phyloP scores from a whole-genome alignment of 306 rosid genomes.

The Corylus avellana region DNA sequence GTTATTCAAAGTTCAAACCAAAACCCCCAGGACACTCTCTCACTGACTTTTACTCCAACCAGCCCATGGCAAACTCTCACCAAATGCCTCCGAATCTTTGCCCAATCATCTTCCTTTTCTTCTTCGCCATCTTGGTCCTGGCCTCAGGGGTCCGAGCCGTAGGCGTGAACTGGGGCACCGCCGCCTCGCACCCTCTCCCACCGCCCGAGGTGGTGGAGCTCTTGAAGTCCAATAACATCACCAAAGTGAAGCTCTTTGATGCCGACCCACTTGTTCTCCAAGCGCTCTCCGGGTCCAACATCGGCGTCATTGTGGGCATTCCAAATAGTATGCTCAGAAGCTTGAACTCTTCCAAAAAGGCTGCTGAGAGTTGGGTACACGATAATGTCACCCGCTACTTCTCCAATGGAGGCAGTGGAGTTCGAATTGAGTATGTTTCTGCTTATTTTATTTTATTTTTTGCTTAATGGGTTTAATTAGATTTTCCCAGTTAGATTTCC shows the following conservation, averaged over 20 bases:
- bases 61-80: constrained; percentile 2
- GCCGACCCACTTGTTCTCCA: constrained; percentile 68
- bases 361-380: constrained; percentile 85
- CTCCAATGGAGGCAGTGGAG: constrained; percentile 48
- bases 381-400: constrained; percentile 89
- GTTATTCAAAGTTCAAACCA: background rate
- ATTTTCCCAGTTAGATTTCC: background rate
- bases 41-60: background rate
- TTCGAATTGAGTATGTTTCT: constrained; percentile 66
- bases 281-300: constrained; percentile 80
- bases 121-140: constrained; percentile 30
- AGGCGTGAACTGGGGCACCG: constrained; percentile 92
- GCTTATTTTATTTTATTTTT: background rate
- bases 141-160: constrained; percentile 34
- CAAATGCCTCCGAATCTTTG: constrained; percentile 49
- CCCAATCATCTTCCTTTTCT: constrained; percentile 22
- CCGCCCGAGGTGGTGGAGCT: constrained; percentile 75
- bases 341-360: constrained; percentile 73
- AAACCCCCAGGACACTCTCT: background rate
- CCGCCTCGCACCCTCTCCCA: constrained; percentile 79
- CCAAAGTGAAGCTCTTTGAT: constrained; percentile 77
- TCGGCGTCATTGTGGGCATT: constrained; percentile 75
- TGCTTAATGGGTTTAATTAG: constrained; percentile 2
- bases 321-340: constrained; percentile 64
- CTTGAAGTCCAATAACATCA: constrained; percentile 72